Evolutionary conservation across 768 basidiomycete genomes (phyloP).

Genomic region (Suillus brevipes): DNA sequence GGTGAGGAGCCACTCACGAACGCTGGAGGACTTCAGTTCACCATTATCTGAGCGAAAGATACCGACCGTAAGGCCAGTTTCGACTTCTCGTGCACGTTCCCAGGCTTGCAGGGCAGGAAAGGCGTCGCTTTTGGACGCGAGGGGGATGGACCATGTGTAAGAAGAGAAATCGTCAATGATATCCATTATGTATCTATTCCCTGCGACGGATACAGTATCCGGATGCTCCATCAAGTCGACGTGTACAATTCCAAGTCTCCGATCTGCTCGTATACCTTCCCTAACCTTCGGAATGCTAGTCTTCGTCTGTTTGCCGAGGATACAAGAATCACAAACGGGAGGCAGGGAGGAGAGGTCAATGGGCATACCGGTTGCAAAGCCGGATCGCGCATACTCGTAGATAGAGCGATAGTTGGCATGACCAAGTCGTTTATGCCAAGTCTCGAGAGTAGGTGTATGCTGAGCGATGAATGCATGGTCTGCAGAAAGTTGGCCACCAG

Average conservation of each 20-base stretch:
- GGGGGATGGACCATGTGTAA: too few species aligned
- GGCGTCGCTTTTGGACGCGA: too few species aligned
- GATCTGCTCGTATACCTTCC: background rate
- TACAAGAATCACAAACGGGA: background rate
- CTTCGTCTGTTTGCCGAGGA: conserved; percentile 11
- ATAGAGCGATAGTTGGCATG: conserved; percentile 29
- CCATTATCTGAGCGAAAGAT: conserved; percentile 24
- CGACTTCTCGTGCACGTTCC: too few species aligned
- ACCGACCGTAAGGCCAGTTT: conserved; percentile 18
- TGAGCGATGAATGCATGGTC: conserved; percentile 19
- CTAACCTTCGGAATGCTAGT: conserved; percentile 6
- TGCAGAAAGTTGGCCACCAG: background rate
- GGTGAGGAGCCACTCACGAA: conserved; percentile 14
- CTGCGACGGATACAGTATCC: background rate
- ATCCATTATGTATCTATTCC: too few species aligned
- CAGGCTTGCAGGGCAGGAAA: too few species aligned
- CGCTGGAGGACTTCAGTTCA: conserved; percentile 21
- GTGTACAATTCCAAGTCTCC: background rate
- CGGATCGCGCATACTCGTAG: conserved; percentile 29
- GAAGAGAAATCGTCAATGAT: too few species aligned
- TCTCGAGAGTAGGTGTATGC: conserved; percentile 15
- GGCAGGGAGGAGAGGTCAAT: background rate
- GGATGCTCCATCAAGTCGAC: conserved; percentile 5
- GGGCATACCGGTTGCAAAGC: conserved; percentile 10
- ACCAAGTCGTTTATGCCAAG: conserved; percentile 31